Evolutionary conservation across 768 basidiomycete species (phyloP).

Genomic region (Lyophyllum atratum): DNA sequence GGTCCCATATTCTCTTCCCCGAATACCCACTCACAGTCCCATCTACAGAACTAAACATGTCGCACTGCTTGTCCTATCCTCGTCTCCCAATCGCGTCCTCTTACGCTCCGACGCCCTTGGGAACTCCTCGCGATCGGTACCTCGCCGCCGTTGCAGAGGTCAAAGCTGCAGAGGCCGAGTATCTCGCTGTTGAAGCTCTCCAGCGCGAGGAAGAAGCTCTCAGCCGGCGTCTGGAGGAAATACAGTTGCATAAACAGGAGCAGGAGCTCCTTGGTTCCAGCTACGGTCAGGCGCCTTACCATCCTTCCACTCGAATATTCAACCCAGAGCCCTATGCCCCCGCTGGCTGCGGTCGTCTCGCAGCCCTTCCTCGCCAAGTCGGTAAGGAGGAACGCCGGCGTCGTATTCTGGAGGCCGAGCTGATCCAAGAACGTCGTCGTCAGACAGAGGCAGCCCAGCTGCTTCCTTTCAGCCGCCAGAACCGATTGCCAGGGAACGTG

Average conservation of each 20-base stretch:
- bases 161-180: slow-evolving; percentile 38
- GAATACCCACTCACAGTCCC: too few relatives aligned
- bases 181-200: slow-evolving; percentile 32
- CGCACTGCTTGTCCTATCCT: slow-evolving; percentile 14
- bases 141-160: slow-evolving; percentile 37
- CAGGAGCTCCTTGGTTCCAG: slow-evolving; percentile 3
- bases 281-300: slow-evolving; percentile 1
- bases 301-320: background rate
- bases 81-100: background rate
- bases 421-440: slow-evolving; percentile 10
- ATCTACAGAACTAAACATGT: slow-evolving; percentile 12
- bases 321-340: background rate
- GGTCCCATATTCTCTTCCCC: background rate
- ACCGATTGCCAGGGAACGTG: too few relatives aligned
- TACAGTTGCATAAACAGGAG: slow-evolving; percentile 19
- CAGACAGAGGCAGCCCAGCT: background rate
- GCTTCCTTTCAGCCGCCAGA: background rate
- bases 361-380: slow-evolving; percentile 9
- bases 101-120: slow-evolving; percentile 8
- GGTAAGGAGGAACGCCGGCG: slow-evolving; percentile 14
- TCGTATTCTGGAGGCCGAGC: slow-evolving; percentile 2
- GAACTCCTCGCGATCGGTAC: slow-evolving; percentile 34
- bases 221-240: slow-evolving; percentile 23
- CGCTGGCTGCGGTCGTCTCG: slow-evolving; percentile 11
- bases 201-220: slow-evolving; percentile 33